Evolutionary conservation across 2,329 filamentous ascomycete genomes (phyloP).

Genomic region (Pseudogymnoascus sp.): DNA sequence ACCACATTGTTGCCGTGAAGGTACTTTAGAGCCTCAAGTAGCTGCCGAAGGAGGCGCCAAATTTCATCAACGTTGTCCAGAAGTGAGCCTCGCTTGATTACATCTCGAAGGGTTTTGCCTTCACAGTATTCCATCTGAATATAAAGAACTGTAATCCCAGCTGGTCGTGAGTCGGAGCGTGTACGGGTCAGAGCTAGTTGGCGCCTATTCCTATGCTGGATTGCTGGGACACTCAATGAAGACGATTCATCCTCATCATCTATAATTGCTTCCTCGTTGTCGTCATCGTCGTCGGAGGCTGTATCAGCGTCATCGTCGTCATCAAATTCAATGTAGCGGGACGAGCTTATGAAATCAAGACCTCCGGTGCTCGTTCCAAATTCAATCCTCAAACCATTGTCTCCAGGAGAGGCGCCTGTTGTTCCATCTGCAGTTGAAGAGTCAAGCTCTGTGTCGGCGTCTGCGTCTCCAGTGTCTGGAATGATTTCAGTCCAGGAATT

Average conservation of each 20-base stretch:
- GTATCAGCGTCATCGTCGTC: slow-evolving; percentile 46
- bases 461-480: slow-evolving; percentile 45
- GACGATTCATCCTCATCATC: slow-evolving; percentile 34
- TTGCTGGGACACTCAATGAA: slow-evolving; percentile 12
- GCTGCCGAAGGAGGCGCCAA: slow-evolving; percentile 87
- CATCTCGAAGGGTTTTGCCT: slow-evolving; percentile 78
- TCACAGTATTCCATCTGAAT: slow-evolving; percentile 88
- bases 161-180: slow-evolving; percentile 22
- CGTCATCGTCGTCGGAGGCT: slow-evolving; percentile 33
- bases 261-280: slow-evolving; percentile 28
- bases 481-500: slow-evolving; percentile 87
- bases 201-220: slow-evolving; percentile 17
- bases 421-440: slow-evolving; percentile 22
- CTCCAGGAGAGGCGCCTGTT: slow-evolving; percentile 22
- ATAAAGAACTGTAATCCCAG: not conserved
- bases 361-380: slow-evolving; percentile 59
- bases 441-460: slow-evolving; percentile 50
- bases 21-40: slow-evolving; percentile 81
- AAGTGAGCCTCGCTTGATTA: slow-evolving; percentile 70
- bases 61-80: slow-evolving; percentile 64
- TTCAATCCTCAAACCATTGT: slow-evolving; percentile 22
- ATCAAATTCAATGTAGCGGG: slow-evolving; percentile 71
- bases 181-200: slow-evolving; percentile 22
- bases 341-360: slow-evolving; percentile 89
- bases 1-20: slow-evolving; percentile 90